Conservation (phyloP, 225 moss, liverwort and hornwort species). For the Polytrichum formosum region DNA sequence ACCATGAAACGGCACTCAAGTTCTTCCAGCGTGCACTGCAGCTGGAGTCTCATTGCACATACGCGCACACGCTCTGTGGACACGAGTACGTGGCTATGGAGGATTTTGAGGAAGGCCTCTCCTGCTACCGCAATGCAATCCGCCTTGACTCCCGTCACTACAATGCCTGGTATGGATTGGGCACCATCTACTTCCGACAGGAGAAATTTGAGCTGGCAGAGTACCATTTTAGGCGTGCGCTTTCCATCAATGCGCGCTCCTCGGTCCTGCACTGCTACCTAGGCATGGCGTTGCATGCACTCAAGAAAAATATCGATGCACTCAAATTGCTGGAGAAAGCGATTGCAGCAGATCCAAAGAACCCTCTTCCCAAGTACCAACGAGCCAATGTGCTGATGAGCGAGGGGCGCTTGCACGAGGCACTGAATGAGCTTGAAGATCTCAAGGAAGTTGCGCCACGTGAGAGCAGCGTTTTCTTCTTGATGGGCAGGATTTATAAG, state of each 20-base stretch:
- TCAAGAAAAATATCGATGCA: conserved; percentile 89
- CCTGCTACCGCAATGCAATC: conserved; percentile 88
- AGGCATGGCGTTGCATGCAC: conserved; percentile 95
- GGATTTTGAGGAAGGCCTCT: conserved; percentile 94
- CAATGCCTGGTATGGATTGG: conserved; percentile 99
- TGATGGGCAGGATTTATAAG: conserved; percentile 96
- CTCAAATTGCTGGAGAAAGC: conserved; percentile 50
- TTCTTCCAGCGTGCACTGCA: conserved; percentile 96
- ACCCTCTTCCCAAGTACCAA: conserved; percentile 95
- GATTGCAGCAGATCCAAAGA: conserved; percentile 83
- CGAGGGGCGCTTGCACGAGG: conserved; percentile 48
- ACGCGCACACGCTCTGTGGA: conserved; percentile 97
- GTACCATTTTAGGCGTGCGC: conserved; percentile 91
- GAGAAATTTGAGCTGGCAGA: conserved; percentile 98
- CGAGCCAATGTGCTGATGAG: conserved; percentile 98
- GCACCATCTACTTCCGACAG: conserved; percentile 98
- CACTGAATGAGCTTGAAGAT: conserved; percentile 78
- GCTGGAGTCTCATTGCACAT: conserved; percentile 80
- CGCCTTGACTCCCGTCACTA: conserved; percentile 48
- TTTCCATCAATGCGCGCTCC: conserved; percentile 79
- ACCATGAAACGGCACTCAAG: conserved; percentile 93
- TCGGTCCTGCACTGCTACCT: conserved; percentile 97
- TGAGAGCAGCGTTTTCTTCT: conserved; percentile 80
- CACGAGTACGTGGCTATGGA: conserved; percentile 99
- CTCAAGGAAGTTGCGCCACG: conserved; percentile 94